Base-by-base conservation (phyloP, 2,329 filamentous ascomycete genomes). In the Chalaropsis thielavioides region DNA sequence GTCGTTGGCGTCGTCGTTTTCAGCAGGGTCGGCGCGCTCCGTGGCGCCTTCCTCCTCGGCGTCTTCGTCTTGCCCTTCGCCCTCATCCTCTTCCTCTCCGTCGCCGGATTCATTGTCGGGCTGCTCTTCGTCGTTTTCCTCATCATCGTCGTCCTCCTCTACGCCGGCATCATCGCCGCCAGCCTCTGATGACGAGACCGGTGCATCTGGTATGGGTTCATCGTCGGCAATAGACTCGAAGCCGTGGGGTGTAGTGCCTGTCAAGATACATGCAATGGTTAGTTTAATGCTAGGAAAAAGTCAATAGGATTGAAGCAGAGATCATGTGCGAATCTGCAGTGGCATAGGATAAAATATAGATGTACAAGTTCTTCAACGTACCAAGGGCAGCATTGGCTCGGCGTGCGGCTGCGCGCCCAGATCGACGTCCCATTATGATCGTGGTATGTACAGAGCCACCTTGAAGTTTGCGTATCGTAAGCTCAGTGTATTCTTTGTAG, bases 321-420 rank as follows among this genome's bases (percentile, higher is more conserved):
- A 51, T 49, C 65, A 31, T 56, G 13, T 31, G 1, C 7, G 17
- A 56, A 13, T 13, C 11, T 44, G 15, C 15, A 46, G 43, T 3
- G 43, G 19, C 54, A 58, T n/a, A 8, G 27, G 27, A 31, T 19
- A n/a, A n/a, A 15, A 19, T 35, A 15, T 10, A 31, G 2, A 11
- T n/a, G 1, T n/a, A 46, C 15, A 46, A n/a, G n/a, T 19, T 46
- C 59, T 54, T 27, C 61, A 65, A 75, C 78, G 72, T 75, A 81
- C 79, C 79, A 69, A 81, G 73, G 68, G 79, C 79, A 68, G 79
- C 79, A 68, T 79, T 78, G 67, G 79, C 79, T 71, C 78, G 78
- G 73, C 79, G 80, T 58, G 79, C 79, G 68, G 79, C 79, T 69
- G 79, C 79, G 73, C 79, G 78, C 68, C 79, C 79, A 69, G 79